Conservation (phyloP, 192 early-diverging fungal species). For the Linnemannia zychae region DNA sequence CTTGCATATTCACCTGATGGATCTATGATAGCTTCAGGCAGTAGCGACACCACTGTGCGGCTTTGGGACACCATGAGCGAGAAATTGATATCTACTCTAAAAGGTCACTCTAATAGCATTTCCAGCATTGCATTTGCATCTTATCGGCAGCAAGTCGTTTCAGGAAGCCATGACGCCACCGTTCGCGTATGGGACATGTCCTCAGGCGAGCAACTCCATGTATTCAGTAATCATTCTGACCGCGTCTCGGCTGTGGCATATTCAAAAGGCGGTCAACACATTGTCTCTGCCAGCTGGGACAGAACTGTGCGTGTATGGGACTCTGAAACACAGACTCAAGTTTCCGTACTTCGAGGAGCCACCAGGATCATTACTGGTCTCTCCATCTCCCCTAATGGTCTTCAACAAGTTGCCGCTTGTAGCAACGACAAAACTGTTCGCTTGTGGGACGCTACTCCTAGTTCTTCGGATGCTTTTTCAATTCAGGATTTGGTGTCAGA, state of each 20-base stretch:
- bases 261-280: not conserved
- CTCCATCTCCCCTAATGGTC: not conserved
- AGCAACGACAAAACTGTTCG: slow-evolving; percentile 8
- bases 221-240: not conserved
- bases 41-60: slow-evolving; percentile 5
- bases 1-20: slow-evolving; percentile 4
- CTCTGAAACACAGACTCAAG: not conserved
- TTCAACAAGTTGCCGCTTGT: not conserved
- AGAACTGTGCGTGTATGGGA: not conserved
- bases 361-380: not conserved
- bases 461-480: not conserved
- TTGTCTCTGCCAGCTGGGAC: slow-evolving; percentile 1
- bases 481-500: no score
- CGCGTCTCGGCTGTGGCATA: not conserved
- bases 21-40: not conserved
- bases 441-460: not conserved
- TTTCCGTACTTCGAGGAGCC: not conserved
- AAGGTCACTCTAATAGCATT: not conserved
- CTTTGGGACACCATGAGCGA: not conserved
- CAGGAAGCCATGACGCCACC: not conserved
- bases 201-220: not conserved
- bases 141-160: not conserved
- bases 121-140: not conserved
- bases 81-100: not conserved
- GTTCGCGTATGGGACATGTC: not conserved